Evolutionary conservation across 495 filamentous ascomycete genomes (phyloP).

Genomic region (Penicillium paxilli): DNA sequence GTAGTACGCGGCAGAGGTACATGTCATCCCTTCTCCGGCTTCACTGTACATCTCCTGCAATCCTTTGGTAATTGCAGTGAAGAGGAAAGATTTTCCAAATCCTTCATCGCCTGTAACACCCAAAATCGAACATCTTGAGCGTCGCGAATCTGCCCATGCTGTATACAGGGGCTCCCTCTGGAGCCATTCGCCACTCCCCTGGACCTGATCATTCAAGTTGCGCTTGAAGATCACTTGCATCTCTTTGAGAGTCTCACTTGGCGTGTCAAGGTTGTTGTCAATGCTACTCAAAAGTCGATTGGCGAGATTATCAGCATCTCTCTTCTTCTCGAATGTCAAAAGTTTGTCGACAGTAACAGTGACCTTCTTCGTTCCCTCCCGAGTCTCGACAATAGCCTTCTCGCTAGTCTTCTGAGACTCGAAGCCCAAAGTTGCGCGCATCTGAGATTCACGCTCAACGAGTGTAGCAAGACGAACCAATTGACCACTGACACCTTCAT

Average conservation of each 20-base stretch:
- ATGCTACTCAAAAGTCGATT: conserved; percentile 6
- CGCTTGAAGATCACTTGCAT: conserved; percentile 4
- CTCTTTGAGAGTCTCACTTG: conserved; percentile 10
- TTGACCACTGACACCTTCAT: conserved; percentile 25
- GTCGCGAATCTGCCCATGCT: background rate
- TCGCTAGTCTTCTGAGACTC: conserved; percentile 20
- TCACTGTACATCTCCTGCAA: conserved; percentile 6
- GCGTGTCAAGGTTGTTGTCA: conserved; percentile 11
- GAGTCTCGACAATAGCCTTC: conserved; percentile 9
- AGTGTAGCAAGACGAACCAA: conserved; percentile 15
- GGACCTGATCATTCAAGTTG: conserved; percentile 6
- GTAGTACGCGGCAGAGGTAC: conserved; percentile 13
- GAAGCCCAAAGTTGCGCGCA: conserved; percentile 22
- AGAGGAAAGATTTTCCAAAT: conserved; percentile 21
- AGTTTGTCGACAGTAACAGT: conserved; percentile 13
- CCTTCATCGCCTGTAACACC: conserved; percentile 18
- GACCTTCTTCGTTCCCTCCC: conserved; percentile 16
- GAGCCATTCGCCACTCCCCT: conserved; percentile 17
- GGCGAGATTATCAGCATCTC: conserved; percentile 9
- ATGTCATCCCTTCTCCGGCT: conserved; percentile 6
- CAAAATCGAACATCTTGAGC: conserved; percentile 4
- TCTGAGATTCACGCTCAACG: conserved; percentile 23
- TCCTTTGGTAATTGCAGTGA: conserved; percentile 7
- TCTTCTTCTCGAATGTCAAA: conserved; percentile 12
- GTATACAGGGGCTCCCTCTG: conserved; percentile 6